Conservation (phyloP, 176 grass and related monocot species). For the Zoysia japonica region DNA sequence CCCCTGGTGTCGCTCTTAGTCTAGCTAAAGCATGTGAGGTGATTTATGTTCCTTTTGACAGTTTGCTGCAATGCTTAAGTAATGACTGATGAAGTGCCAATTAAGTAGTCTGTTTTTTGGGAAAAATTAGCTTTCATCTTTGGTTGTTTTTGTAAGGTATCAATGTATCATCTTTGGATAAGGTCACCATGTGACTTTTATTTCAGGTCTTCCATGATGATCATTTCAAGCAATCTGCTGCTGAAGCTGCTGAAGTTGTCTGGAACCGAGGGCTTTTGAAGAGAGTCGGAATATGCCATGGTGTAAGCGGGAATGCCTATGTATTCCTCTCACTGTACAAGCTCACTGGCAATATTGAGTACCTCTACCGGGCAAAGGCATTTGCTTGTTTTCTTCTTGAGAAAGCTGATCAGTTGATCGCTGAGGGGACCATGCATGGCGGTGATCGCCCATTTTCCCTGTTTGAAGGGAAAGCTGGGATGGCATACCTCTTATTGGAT, state of each 20-base stretch:
- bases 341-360: conserved; percentile 61
- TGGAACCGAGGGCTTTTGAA: conserved; percentile 89
- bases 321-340: conserved; percentile 74
- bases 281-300: conserved; percentile 85
- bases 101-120: background rate
- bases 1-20: conserved; percentile 80
- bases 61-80: conserved; percentile 1
- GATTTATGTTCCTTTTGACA: background rate
- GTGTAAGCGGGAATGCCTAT: conserved; percentile 80
- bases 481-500: conserved; percentile 79
- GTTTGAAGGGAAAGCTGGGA: conserved; percentile 91
- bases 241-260: conserved; percentile 74
- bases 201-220: conserved; percentile 86
- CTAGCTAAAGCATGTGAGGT: conserved; percentile 78
- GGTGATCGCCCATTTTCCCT: conserved; percentile 81
- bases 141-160: background rate
- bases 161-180: background rate
- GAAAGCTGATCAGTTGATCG: conserved; percentile 59
- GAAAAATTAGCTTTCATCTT: background rate
- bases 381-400: conserved; percentile 81
- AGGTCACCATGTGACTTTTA: background rate
- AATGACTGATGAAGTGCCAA: background rate
- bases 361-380: conserved; percentile 83
- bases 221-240: conserved; percentile 61
- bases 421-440: conserved; percentile 70